Percentiles rank a stretch among this genome's conserved stretches.
Conservation (phyloP, 805 yeast species). For the Barnettozyma wickerhamii region DNA sequence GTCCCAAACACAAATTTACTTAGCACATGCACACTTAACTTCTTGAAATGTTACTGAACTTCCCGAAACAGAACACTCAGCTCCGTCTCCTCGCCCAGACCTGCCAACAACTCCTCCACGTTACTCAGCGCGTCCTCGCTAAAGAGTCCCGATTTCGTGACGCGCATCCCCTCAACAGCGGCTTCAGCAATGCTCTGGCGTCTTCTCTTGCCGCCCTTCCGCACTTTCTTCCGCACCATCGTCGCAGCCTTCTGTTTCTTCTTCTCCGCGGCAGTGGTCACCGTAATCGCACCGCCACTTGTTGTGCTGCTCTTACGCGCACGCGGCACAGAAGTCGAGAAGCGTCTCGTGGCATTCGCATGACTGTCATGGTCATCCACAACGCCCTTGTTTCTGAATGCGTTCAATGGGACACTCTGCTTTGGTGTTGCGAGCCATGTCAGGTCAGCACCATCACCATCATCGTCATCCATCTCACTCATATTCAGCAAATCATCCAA, state of each 20-base stretch:
- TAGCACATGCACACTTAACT: too few relatives aligned
- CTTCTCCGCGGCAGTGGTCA: slow-evolving; percentile 5
- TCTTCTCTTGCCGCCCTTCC: slow-evolving; percentile 33
- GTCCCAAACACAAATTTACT: too few relatives aligned
- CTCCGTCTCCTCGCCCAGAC: slow-evolving; percentile 40
- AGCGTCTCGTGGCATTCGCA: slow-evolving; percentile 25
- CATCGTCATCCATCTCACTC: slow-evolving; percentile 78
- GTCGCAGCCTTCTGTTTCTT: slow-evolving; percentile 14
- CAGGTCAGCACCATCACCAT: slow-evolving; percentile 39
- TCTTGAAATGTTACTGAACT: slow-evolving; percentile 11
- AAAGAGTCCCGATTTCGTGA: slow-evolving; percentile 72
- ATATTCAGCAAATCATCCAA: slow-evolving; percentile 84
- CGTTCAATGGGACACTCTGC: slow-evolving; percentile 75
- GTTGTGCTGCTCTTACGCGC: too few relatives aligned
- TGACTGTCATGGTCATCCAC: slow-evolving; percentile 26
- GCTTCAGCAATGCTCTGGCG: slow-evolving; percentile 73
- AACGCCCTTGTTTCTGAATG: slow-evolving; percentile 79
- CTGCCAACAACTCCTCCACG: slow-evolving; percentile 66
- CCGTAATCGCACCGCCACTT: too few relatives aligned
- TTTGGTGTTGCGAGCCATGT: slow-evolving; percentile 30
- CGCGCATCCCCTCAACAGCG: slow-evolving; percentile 67
- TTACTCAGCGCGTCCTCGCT: slow-evolving; percentile 71
- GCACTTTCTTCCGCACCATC: slow-evolving; percentile 11
- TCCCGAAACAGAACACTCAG: slow-evolving; percentile 33
- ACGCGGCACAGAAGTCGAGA: too few relatives aligned